These are phyloP conservation scores for Nannochloropsis gaditana DNA, from an alignment of 108 stramenopile species.

Conservation along the genomic window DNA sequence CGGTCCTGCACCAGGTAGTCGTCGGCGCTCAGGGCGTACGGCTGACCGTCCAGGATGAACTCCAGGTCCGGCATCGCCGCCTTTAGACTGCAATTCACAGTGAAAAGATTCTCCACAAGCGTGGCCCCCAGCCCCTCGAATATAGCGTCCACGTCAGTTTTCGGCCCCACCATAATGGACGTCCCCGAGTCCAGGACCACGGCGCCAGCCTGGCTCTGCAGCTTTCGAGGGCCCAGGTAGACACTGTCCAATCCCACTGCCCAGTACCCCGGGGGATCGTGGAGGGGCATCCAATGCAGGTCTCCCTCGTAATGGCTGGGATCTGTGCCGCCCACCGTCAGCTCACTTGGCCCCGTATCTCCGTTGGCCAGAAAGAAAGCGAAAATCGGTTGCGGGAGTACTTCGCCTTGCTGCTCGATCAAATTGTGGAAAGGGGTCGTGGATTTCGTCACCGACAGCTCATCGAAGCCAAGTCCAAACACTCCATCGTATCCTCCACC, in stretches of 20 bases:
- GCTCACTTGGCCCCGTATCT: constrained; percentile 66
- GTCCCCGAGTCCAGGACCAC: background rate
- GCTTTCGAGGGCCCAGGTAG: background rate
- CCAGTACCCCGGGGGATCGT: background rate
- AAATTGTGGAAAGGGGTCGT: constrained; percentile 86
- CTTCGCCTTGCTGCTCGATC: constrained; percentile 60
- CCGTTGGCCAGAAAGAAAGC: constrained; percentile 93
- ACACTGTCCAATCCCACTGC: background rate
- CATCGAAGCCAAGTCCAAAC: constrained; percentile 88
- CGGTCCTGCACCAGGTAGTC: constrained; percentile 57
- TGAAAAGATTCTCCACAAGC: background rate
- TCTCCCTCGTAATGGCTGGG: constrained; percentile 2
- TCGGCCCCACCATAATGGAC: constrained; percentile 3
- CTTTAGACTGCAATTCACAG: background rate
- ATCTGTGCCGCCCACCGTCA: constrained; percentile 90
- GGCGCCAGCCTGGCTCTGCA: background rate
- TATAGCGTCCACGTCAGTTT: background rate
- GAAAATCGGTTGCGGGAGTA: constrained; percentile 71
- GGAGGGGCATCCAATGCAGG: background rate
- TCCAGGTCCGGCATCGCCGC: constrained; percentile 36
- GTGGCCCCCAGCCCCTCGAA: background rate
- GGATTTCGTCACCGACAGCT: constrained; percentile 71
- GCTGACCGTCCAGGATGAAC: constrained; percentile 58
- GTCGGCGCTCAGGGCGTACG: constrained; percentile 69
- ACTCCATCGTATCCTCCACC: constrained; percentile 96